These are phyloP conservation scores for Setomelanomma holmii DNA, from an alignment of 2,329 filamentous ascomycete genomes.

Conservation along the genomic window DNA sequence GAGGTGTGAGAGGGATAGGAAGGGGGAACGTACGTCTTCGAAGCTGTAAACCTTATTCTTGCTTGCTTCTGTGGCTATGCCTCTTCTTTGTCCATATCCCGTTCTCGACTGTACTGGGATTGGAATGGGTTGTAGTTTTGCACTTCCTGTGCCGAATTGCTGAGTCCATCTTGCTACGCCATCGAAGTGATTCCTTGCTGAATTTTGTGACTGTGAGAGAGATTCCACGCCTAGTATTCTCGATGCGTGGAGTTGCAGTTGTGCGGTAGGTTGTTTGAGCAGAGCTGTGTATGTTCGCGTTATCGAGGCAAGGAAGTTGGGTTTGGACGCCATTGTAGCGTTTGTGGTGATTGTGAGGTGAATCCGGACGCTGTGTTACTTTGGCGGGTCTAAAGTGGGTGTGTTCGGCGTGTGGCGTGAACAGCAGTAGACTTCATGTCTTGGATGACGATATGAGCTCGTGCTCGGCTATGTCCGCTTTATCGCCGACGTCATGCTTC, in stretches of 20 bases:
- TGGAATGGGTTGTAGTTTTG: slow-evolving; percentile 1
- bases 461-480: slow-evolving; percentile 25
- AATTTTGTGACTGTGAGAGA: slow-evolving; percentile 1
- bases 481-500: slow-evolving; percentile 32
- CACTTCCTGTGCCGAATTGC: neutral
- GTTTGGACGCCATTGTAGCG: slow-evolving; percentile 28
- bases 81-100: slow-evolving; percentile 29
- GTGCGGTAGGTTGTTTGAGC: slow-evolving; percentile 12
- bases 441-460: slow-evolving; percentile 15
- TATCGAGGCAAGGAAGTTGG: slow-evolving; percentile 8
- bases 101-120: slow-evolving; percentile 1
- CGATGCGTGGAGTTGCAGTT: slow-evolving; percentile 11
- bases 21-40: slow-evolving; percentile 38
- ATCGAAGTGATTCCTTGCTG: neutral
- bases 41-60: slow-evolving; percentile 50
- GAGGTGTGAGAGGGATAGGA: neutral
- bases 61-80: slow-evolving; percentile 41
- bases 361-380: neutral
- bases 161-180: neutral
- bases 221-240: slow-evolving; percentile 11
- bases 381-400: neutral
- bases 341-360: neutral
- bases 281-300: slow-evolving; percentile 15
- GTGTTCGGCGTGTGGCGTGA: neutral
- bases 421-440: neutral